Conservation (phyloP, 179 eudicot species). For the Spergularia azorica region DNA sequence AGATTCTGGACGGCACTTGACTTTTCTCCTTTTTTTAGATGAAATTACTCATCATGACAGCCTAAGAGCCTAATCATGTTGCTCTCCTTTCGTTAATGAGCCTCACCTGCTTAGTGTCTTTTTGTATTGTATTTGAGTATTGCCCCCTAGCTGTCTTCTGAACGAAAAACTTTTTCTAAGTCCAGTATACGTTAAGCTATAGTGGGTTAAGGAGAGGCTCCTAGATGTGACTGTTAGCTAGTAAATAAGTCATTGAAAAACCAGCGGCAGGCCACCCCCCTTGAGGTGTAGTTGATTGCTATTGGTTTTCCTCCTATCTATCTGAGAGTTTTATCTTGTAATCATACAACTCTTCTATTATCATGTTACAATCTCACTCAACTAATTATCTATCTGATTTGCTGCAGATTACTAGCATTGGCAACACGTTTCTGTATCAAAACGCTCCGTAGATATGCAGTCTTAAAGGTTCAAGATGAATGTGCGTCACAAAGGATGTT, state of each 20-base stretch:
- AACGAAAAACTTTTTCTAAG: too few species aligned
- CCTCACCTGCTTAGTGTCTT: too few species aligned
- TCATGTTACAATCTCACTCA: constrained; percentile 16
- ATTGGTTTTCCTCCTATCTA: constrained; percentile 1
- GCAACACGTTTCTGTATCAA: constrained; percentile 73
- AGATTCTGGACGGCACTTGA: too few species aligned
- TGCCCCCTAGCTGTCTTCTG: too few species aligned
- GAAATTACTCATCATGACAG: too few species aligned
- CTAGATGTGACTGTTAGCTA: not conserved
- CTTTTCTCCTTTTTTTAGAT: too few species aligned
- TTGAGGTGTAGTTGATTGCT: not conserved
- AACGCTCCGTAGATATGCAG: constrained; percentile 76
- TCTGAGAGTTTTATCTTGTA: constrained; percentile 6
- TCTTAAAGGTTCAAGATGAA: constrained; percentile 46
- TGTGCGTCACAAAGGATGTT: constrained; percentile 28
- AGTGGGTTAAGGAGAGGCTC: not conserved
- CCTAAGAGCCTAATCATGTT: too few species aligned
- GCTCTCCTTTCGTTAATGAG: too few species aligned
- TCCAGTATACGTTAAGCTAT: not conserved
- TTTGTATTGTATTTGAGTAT: too few species aligned
- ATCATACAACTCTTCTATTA: constrained; percentile 1
- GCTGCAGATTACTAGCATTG: constrained; percentile 74
- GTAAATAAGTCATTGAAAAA: not conserved
- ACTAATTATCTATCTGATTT: constrained; percentile 27
- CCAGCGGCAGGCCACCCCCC: not conserved